Percentiles rank a stretch among this genome's conserved stretches.
Conservation (phyloP, 1,284 basidiomycete genomes). For the Papiliotrema nemorosa region DNA sequence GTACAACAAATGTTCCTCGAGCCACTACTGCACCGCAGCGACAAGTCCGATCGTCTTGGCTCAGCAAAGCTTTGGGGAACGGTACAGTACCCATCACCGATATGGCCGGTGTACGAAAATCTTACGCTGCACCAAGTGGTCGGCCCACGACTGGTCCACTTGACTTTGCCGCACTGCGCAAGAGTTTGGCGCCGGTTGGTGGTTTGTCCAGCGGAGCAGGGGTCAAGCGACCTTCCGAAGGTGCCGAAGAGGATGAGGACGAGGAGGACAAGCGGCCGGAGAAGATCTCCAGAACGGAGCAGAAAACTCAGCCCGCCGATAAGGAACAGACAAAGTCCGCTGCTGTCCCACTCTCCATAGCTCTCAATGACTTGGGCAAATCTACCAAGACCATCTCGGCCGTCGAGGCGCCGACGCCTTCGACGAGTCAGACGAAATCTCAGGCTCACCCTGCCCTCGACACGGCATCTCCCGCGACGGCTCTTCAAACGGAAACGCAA, state of each 20-base stretch:
- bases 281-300: slow-evolving; percentile 30
- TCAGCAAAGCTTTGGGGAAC: slow-evolving; percentile 40
- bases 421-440: too few relatives aligned
- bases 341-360: too few relatives aligned
- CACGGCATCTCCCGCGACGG: not conserved
- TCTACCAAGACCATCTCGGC: too few relatives aligned
- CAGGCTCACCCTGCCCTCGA: not conserved
- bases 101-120: not conserved
- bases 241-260: slow-evolving; percentile 13
- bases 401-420: too few relatives aligned
- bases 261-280: slow-evolving; percentile 23
- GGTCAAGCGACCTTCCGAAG: slow-evolving; percentile 4
- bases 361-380: too few relatives aligned
- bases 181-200: slow-evolving; percentile 30
- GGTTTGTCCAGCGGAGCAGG: slow-evolving; percentile 3
- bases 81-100: slow-evolving; percentile 23
- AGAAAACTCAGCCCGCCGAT: not conserved
- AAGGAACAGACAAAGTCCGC: not conserved
- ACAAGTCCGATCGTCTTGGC: slow-evolving; percentile 45
- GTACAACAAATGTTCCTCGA: not conserved
- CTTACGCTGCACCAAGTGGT: not conserved
- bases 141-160: slow-evolving; percentile 1
- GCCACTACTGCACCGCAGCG: slow-evolving; percentile 15
- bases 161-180: slow-evolving; percentile 20
- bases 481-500: slow-evolving; percentile 8